Evolutionary conservation across 2,329 filamentous ascomycete genomes (phyloP).

Genomic region (Fusarium brevicatenulatum): DNA sequence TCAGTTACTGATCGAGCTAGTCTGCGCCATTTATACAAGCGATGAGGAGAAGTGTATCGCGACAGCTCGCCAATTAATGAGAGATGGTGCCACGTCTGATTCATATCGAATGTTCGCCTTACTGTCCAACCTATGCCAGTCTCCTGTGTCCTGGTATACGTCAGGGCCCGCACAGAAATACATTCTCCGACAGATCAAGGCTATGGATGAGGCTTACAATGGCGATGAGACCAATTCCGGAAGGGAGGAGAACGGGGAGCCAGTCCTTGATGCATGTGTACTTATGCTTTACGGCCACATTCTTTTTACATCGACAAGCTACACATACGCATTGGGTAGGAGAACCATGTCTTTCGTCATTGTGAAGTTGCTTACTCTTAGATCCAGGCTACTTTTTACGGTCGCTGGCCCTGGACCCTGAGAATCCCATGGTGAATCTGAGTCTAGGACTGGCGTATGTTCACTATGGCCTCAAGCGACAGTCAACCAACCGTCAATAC

Average conservation of each 20-base stretch:
- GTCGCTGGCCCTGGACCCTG: constrained; percentile 76
- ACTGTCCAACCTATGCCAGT: constrained; percentile 79
- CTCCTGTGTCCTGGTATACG: constrained; percentile 79
- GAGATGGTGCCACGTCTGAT: constrained; percentile 82
- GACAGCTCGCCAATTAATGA: constrained; percentile 85
- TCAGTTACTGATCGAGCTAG: constrained; percentile 52
- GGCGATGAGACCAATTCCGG: constrained; percentile 35
- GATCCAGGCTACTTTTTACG: constrained; percentile 80
- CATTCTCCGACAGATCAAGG: constrained; percentile 89
- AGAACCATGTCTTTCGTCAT: background rate
- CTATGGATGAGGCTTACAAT: constrained; percentile 74
- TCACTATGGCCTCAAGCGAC: constrained; percentile 88
- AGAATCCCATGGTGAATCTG: constrained; percentile 82
- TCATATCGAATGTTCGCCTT: constrained; percentile 85
- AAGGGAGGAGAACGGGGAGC: constrained; percentile 8
- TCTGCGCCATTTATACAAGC: constrained; percentile 82
- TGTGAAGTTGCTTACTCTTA: background rate
- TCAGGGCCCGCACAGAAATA: constrained; percentile 89
- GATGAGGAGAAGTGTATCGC: constrained; percentile 81
- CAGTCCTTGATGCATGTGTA: constrained; percentile 76
- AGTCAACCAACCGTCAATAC: constrained; percentile 90
- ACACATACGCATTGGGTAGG: constrained; percentile 81
- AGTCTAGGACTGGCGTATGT: constrained; percentile 86
- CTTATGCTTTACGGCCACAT: constrained; percentile 93
- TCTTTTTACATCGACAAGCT: constrained; percentile 83